Evolutionary conservation across 2,329 filamentous ascomycete genomes (phyloP).

Genomic region (Xylaria multiplex): DNA sequence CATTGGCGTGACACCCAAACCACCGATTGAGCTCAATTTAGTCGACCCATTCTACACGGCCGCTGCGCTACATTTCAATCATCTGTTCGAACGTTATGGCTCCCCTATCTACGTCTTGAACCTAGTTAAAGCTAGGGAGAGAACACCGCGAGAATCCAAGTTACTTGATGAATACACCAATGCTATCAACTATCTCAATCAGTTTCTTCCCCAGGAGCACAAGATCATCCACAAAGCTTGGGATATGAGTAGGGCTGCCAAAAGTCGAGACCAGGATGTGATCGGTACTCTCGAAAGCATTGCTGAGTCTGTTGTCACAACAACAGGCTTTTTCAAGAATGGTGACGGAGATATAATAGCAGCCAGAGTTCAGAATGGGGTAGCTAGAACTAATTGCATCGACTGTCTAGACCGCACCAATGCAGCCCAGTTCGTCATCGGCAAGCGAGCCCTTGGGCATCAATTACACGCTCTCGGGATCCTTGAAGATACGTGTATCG

Average conservation of each 20-base stretch:
- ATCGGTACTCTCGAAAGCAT: constrained; percentile 91
- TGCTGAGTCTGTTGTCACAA: constrained; percentile 83
- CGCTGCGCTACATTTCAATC: constrained; percentile 92
- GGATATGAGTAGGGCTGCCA: constrained; percentile 97
- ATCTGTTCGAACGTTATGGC: constrained; percentile 92
- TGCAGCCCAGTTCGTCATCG: constrained; percentile 96
- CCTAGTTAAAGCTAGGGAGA: constrained; percentile 87
- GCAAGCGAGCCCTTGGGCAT: constrained; percentile 89
- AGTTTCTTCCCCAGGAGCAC: constrained; percentile 84
- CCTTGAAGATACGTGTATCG: constrained; percentile 78
- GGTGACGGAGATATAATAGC: constrained; percentile 75
- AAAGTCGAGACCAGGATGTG: constrained; percentile 90
- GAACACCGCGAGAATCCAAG: constrained; percentile 90
- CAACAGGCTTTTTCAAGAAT: constrained; percentile 95
- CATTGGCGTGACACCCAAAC: constrained; percentile 93
- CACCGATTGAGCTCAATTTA: constrained; percentile 94
- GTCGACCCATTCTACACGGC: constrained; percentile 95
- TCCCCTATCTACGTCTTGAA: constrained; percentile 92
- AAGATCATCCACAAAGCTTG: constrained; percentile 95
- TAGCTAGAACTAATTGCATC: constrained; percentile 96
- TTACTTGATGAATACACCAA: constrained; percentile 86
- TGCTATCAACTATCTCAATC: constrained; percentile 91
- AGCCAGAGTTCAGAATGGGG: constrained; percentile 83
- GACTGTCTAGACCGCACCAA: constrained; percentile 98
- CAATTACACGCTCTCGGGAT: constrained; percentile 93